Conservation (phyloP, 257 asterid species). For the Primulina huaijiensis region DNA sequence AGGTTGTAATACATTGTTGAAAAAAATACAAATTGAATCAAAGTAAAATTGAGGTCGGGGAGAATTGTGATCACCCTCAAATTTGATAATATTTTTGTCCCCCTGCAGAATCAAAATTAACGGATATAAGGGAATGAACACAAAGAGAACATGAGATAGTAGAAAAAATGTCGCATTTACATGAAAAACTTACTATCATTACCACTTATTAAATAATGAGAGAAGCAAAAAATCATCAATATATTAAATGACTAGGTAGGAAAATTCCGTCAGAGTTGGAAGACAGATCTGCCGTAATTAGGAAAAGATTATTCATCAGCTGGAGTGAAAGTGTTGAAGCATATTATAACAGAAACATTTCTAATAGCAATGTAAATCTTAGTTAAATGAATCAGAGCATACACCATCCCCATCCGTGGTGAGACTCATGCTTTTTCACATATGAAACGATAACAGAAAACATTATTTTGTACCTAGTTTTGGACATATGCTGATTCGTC, state of each 20-base stretch:
- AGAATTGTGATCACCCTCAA: constrained; percentile 96
- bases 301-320: not conserved
- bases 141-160: constrained; percentile 9
- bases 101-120: constrained; percentile 48
- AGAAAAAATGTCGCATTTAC: not conserved
- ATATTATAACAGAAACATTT: not conserved
- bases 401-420: not conserved
- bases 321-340: not conserved
- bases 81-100: constrained; percentile 88
- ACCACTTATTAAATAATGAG: not conserved
- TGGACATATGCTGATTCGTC: not conserved
- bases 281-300: not conserved
- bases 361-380: not conserved
- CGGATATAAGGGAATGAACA: constrained; percentile 1
- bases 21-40: constrained; percentile 89
- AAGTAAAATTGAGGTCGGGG: constrained; percentile 94
- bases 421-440: not conserved
- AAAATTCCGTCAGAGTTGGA: not conserved
- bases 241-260: not conserved
- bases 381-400: too few relatives aligned
- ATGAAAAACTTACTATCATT: not conserved
- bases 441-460: too few relatives aligned
- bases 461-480: not conserved
- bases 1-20: constrained; percentile 89
- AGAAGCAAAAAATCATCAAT: not conserved